Evolutionary conservation across 345 rosid genomes (phyloP).

Genomic region (Cardamine resedifolia): DNA sequence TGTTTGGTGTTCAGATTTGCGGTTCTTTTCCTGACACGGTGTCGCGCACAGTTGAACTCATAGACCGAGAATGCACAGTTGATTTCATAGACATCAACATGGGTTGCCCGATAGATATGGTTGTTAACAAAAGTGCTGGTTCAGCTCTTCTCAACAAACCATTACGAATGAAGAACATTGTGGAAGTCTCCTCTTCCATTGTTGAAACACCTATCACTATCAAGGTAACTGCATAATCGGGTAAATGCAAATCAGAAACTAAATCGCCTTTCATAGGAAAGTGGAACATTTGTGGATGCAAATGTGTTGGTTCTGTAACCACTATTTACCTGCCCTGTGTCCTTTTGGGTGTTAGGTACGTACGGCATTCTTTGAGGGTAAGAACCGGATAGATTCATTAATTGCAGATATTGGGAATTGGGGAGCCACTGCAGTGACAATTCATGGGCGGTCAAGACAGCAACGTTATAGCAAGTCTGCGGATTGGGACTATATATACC

Average conservation of each 20-base stretch:
- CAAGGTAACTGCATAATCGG: conserved; percentile 51
- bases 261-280: background rate
- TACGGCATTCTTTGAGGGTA: conserved; percentile 80
- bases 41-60: conserved; percentile 74
- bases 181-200: conserved; percentile 66
- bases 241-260: background rate
- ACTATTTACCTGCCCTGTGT: background rate
- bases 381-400: conserved; percentile 72
- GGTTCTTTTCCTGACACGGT: conserved; percentile 77
- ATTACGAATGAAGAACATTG: conserved; percentile 70
- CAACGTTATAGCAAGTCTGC: conserved; percentile 92
- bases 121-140: conserved; percentile 93
- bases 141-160: conserved; percentile 86
- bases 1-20: conserved; percentile 97
- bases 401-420: conserved; percentile 71
- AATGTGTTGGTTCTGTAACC: background rate
- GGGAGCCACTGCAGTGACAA: conserved; percentile 85
- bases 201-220: conserved; percentile 82
- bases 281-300: conserved; percentile 6
- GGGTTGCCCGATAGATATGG: conserved; percentile 96
- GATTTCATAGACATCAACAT: conserved; percentile 96
- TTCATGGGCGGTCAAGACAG: conserved; percentile 94
- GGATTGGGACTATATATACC: conserved; percentile 87
- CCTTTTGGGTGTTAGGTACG: conserved; percentile 60
- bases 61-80: conserved; percentile 69